A percentile compares a stretch with the other conserved stretches of the same genome.
These are phyloP conservation scores for Naumovozyma baii DNA, from an alignment of 805 yeast genomes.

Conservation along the genomic window DNA sequence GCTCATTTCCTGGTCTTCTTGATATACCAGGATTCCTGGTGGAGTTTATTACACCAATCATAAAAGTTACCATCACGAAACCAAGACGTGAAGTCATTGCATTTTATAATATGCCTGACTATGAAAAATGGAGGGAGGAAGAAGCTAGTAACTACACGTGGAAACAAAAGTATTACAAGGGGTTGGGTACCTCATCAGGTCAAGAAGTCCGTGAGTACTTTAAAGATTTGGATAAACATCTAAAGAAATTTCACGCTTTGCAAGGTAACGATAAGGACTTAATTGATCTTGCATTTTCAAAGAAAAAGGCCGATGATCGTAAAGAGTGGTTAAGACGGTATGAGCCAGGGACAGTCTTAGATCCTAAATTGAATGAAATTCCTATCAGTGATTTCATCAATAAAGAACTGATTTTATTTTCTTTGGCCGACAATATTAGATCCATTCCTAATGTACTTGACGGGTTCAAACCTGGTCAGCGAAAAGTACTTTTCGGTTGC, in stretches of 20 bases:
- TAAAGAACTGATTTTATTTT: slow-evolving; percentile 86
- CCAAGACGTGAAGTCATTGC: slow-evolving; percentile 54
- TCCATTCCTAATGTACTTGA: slow-evolving; percentile 91
- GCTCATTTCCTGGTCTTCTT: slow-evolving; percentile 87
- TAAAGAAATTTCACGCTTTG: slow-evolving; percentile 74
- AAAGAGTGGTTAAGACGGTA: slow-evolving; percentile 92
- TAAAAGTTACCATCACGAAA: slow-evolving; percentile 70
- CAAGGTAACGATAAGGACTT: slow-evolving; percentile 66
- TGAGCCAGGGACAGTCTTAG: slow-evolving; percentile 85
- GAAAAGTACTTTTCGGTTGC: slow-evolving; percentile 84
- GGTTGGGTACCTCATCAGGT: slow-evolving; percentile 89
- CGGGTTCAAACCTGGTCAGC: slow-evolving; percentile 95
- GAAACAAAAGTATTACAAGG: slow-evolving; percentile 94
- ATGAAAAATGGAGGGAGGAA: slow-evolving; percentile 82
- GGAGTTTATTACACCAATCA: slow-evolving; percentile 94
- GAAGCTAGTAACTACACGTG: slow-evolving; percentile 70
- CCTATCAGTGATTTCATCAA: slow-evolving; percentile 92
- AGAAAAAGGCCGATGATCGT: slow-evolving; percentile 92
- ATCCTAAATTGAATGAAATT: slow-evolving; percentile 62
- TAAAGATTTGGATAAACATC: slow-evolving; percentile 71
- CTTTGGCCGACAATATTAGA: slow-evolving; percentile 93
- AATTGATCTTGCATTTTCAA: slow-evolving; percentile 89
- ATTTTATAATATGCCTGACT: slow-evolving; percentile 92
- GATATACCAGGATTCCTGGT: slow-evolving; percentile 84
- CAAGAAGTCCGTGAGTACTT: slow-evolving; percentile 84